A percentile compares a stretch with the other conserved stretches of the same genome.
phyloP scores from a whole-genome alignment of 2,329 filamentous ascomycete species.

The Magnaporthales sp. region DNA sequence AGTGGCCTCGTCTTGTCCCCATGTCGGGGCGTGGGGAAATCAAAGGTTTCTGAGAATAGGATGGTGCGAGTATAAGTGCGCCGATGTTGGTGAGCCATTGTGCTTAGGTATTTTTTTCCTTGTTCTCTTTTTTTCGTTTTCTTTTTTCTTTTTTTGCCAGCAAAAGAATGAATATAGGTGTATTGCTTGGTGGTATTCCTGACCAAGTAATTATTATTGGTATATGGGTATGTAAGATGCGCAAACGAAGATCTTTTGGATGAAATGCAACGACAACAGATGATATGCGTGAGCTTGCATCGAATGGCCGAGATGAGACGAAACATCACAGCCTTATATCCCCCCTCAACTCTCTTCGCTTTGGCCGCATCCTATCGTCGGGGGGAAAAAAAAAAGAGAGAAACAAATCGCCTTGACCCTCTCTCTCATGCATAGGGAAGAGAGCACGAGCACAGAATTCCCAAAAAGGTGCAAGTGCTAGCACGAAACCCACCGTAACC shows the following conservation, averaged over 20 bases:
- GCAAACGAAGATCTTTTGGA: neutral
- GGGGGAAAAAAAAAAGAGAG: no score
- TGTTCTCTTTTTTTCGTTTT: neutral
- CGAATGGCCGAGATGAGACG: neutral
- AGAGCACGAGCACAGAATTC: neutral
- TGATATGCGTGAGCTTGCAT: neutral
- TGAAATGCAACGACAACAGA: neutral
- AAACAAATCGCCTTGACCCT: neutral
- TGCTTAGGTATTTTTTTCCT: neutral
- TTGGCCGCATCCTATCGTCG: neutral
- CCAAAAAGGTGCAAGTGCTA: neutral
- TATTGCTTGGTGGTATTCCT: neutral
- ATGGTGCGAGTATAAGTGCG: slow-evolving; percentile 3
- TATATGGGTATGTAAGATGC: neutral
- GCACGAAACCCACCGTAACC: neutral
- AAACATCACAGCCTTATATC: neutral
- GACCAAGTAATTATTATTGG: neutral
- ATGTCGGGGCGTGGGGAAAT: slow-evolving; percentile 5
- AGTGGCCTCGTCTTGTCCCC: neutral
- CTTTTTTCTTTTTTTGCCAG: neutral
- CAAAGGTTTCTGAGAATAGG: slow-evolving; percentile 3
- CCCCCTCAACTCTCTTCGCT: neutral
- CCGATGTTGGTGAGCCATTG: neutral
- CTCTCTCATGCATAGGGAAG: neutral
- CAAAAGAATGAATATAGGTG: neutral